Evolutionary conservation across 2,329 filamentous ascomycete species (phyloP).

Genomic region (Aspergillus unguis): DNA sequence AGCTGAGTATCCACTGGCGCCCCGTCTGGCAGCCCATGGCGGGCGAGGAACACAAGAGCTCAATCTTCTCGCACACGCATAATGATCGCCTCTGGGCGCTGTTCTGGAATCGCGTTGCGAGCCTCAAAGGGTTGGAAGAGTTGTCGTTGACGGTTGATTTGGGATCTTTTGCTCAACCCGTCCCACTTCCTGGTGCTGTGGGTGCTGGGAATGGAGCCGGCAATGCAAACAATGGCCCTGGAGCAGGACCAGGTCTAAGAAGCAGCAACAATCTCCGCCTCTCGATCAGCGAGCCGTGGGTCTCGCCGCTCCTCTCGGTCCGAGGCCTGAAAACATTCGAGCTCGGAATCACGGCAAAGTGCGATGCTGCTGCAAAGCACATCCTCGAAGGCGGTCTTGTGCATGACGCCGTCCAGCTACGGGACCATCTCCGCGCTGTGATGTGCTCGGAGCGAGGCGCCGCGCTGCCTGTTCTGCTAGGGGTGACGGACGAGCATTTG

Average conservation of each 20-base stretch:
- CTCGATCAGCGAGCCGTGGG: slow-evolving; percentile 27
- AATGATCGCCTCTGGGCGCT: slow-evolving; percentile 33
- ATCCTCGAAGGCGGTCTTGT: slow-evolving; percentile 27
- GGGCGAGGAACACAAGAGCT: slow-evolving; percentile 27
- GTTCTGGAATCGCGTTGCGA: slow-evolving; percentile 29
- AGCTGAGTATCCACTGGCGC: slow-evolving; percentile 33
- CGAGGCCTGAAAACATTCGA: slow-evolving; percentile 31
- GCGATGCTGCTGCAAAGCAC: slow-evolving; percentile 27
- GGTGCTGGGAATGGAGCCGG: neutral
- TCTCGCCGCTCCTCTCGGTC: slow-evolving; percentile 28
- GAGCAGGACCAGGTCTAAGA: slow-evolving; percentile 8
- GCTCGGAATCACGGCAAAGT: slow-evolving; percentile 32
- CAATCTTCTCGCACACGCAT: slow-evolving; percentile 37
- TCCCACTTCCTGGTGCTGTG: slow-evolving; percentile 6
- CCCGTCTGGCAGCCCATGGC: slow-evolving; percentile 36
- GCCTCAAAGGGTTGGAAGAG: slow-evolving; percentile 18
- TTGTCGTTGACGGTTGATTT: slow-evolving; percentile 30
- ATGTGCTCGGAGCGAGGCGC: slow-evolving; percentile 19
- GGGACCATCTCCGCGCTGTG: slow-evolving; percentile 24
- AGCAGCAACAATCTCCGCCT: slow-evolving; percentile 26
- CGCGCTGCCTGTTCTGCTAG: slow-evolving; percentile 5
- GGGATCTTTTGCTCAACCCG: slow-evolving; percentile 25
- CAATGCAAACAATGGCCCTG: neutral
- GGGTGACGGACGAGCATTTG: neutral
- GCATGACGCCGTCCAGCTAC: slow-evolving; percentile 25